Evolutionary conservation across 352 stramenopile species (phyloP).

Genomic region (Aphanomyces euteiches): DNA sequence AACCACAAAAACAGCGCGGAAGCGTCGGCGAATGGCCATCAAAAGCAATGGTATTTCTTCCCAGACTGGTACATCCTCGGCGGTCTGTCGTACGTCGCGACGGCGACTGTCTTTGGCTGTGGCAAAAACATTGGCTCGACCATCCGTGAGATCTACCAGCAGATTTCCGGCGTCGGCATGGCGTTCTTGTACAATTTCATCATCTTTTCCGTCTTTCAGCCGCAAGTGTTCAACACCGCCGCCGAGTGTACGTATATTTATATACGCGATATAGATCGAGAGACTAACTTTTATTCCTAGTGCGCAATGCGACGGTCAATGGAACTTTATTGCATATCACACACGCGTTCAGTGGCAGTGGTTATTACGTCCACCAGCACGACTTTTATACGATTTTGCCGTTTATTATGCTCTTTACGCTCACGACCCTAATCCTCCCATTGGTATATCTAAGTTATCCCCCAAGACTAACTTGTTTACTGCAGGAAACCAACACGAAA

Average conservation of each 20-base stretch:
- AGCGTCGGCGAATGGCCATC: constrained; percentile 34
- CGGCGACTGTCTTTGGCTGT: constrained; percentile 72
- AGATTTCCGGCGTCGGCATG: constrained; percentile 74
- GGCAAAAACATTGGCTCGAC: constrained; percentile 68
- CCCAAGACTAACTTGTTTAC: not conserved
- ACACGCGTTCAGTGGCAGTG: constrained; percentile 52
- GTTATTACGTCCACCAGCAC: constrained; percentile 69
- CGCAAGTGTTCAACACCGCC: constrained; percentile 42
- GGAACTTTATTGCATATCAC: constrained; percentile 38
- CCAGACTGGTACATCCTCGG: constrained; percentile 64
- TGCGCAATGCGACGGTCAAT: constrained; percentile 1
- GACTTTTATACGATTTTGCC: constrained; percentile 72
- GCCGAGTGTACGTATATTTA: constrained; percentile 9
- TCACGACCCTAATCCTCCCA: constrained; percentile 55
- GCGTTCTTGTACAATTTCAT: constrained; percentile 76
- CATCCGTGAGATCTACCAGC: constrained; percentile 62
- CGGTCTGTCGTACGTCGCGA: constrained; percentile 71
- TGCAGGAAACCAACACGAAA: constrained; percentile 72
- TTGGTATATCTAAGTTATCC: constrained; percentile 33
- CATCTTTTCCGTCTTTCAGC: constrained; percentile 48
- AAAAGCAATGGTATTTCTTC: constrained; percentile 73
- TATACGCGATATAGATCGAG: constrained; percentile 21
- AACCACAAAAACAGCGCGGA: constrained; percentile 44
- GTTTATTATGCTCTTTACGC: constrained; percentile 73
- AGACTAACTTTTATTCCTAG: constrained; percentile 32